phyloP scores from a whole-genome alignment of 2,329 filamentous ascomycete species.

The Monosporascus sp. region DNA sequence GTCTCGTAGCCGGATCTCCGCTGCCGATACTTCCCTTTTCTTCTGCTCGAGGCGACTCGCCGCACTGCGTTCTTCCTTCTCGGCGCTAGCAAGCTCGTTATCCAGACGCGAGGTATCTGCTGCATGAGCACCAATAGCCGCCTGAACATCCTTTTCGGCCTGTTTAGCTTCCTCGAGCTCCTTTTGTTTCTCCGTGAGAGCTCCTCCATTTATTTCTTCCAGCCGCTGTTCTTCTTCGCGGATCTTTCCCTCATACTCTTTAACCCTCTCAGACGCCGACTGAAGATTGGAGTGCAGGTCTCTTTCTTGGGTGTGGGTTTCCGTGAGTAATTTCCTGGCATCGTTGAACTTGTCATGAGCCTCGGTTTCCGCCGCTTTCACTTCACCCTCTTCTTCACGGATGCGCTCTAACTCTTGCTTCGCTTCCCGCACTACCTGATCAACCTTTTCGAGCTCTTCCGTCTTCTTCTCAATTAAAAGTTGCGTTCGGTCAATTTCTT shows the following conservation, averaged over 20 bases:
- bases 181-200: slow-evolving; percentile 54
- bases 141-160: slow-evolving; percentile 37
- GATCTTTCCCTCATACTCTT: slow-evolving; percentile 43
- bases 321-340: slow-evolving; percentile 47
- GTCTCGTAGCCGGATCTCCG: slow-evolving; percentile 43
- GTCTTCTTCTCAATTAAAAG: slow-evolving; percentile 40
- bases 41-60: slow-evolving; percentile 36
- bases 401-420: slow-evolving; percentile 36
- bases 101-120: slow-evolving; percentile 18
- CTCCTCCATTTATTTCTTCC: slow-evolving; percentile 63
- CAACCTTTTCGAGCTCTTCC: slow-evolving; percentile 39
- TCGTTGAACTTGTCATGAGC: slow-evolving; percentile 49
- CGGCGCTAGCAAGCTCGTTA: slow-evolving; percentile 24
- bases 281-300: slow-evolving; percentile 57
- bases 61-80: slow-evolving; percentile 22
- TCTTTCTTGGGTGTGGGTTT: slow-evolving; percentile 59
- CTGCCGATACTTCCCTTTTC: slow-evolving; percentile 46
- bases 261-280: slow-evolving; percentile 42
- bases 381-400: slow-evolving; percentile 39
- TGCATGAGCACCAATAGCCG: slow-evolving; percentile 19
- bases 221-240: slow-evolving; percentile 56
- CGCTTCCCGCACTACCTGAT: slow-evolving; percentile 38
- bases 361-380: slow-evolving; percentile 41
- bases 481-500: slow-evolving; percentile 32
- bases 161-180: slow-evolving; percentile 56